Evolutionary conservation across 129 eudicot species (phyloP).

Genomic region (Deinandra increscens): DNA sequence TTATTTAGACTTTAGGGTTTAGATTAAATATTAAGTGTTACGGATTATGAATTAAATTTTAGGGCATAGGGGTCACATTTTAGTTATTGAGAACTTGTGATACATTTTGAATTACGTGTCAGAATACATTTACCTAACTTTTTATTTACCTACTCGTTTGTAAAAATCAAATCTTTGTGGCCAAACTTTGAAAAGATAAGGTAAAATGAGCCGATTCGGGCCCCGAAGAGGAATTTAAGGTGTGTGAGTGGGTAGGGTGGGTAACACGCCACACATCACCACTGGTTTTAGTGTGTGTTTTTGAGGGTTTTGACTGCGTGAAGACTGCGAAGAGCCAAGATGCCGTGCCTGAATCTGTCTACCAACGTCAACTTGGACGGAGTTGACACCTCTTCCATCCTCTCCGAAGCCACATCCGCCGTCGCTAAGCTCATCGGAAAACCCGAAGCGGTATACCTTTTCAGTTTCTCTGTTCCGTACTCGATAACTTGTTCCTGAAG

Average conservation of each 20-base stretch:
- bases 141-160: too few relatives aligned
- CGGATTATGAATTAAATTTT: too few relatives aligned
- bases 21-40: too few relatives aligned
- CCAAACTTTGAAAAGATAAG: not conserved
- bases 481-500: not conserved
- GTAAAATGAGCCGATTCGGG: not conserved
- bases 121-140: too few relatives aligned
- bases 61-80: too few relatives aligned
- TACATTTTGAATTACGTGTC: too few relatives aligned
- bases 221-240: not conserved
- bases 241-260: too few relatives aligned
- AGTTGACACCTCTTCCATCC: constrained; percentile 78
- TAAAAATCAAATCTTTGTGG: too few relatives aligned
- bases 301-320: constrained; percentile 22
- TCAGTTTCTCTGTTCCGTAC: not conserved
- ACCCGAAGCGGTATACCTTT: constrained; percentile 67
- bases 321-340: constrained; percentile 25
- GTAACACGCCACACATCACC: not conserved
- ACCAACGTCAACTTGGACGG: constrained; percentile 87
- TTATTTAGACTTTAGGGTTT: too few relatives aligned
- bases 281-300: not conserved
- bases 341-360: constrained; percentile 88
- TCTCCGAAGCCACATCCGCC: constrained; percentile 80
- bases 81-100: too few relatives aligned
- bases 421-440: constrained; percentile 91